Conservation (phyloP, 805 yeast species). For the Candida fluviatilis region DNA sequence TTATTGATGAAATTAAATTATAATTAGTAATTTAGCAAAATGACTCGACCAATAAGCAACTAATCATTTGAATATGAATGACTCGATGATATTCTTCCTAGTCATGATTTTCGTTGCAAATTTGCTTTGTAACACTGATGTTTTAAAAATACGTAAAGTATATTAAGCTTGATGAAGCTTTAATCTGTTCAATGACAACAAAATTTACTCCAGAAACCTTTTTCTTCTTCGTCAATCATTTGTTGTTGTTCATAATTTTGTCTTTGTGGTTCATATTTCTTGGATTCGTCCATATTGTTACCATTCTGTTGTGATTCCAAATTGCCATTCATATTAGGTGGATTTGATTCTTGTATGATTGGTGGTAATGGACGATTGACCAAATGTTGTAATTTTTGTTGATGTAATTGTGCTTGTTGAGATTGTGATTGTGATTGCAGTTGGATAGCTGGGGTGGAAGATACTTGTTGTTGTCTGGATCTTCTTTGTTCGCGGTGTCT, state of each 20-base stretch:
- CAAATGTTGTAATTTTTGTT: constrained; percentile 45
- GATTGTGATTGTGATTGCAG: constrained; percentile 20
- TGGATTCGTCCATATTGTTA: constrained; percentile 13
- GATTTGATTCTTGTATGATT: constrained; percentile 38
- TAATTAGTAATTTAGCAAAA: background rate
- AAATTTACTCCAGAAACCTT: constrained; percentile 40
- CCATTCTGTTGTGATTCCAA: constrained; percentile 6
- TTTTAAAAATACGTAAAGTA: too few species aligned
- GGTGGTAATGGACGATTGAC: constrained; percentile 47
- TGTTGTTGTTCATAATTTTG: constrained; percentile 40
- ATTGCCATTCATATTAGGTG: constrained; percentile 18
- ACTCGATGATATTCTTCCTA: too few species aligned
- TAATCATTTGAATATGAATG: too few species aligned
- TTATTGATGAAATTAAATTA: background rate
- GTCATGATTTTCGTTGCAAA: too few species aligned
- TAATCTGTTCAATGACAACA: constrained; percentile 32
- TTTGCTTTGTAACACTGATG: too few species aligned
- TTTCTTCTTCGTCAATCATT: constrained; percentile 27
- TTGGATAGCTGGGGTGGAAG: constrained; percentile 13
- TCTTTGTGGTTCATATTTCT: constrained; percentile 7
- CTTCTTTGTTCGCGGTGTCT: constrained; percentile 45
- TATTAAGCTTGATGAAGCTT: too few species aligned
- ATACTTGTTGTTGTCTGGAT: constrained; percentile 30
- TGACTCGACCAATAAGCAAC: background rate
- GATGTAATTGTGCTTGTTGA: constrained; percentile 45